Evolutionary conservation across 129 eudicot species (phyloP).

Genomic region (Lactuca saligna): DNA sequence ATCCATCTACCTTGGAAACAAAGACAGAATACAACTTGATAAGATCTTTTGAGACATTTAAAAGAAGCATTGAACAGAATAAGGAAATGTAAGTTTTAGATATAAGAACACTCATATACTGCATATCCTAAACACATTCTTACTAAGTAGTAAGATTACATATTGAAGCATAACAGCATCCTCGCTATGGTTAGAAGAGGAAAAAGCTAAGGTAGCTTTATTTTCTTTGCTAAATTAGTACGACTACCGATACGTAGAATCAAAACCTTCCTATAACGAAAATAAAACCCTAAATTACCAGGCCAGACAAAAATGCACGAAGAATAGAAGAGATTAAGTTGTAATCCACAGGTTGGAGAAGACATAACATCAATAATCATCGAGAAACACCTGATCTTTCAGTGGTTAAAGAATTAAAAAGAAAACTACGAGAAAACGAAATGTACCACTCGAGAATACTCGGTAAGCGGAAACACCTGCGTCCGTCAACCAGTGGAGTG

Average conservation of each 20-base stretch:
- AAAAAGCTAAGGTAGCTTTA: background rate
- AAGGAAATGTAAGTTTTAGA: background rate
- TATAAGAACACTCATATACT: background rate
- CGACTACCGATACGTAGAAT: too few species aligned
- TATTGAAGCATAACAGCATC: background rate
- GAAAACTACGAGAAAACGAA: background rate
- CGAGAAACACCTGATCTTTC: background rate
- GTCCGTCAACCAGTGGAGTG: too few species aligned
- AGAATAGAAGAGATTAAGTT: background rate
- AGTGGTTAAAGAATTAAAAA: background rate
- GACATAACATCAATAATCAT: too few species aligned
- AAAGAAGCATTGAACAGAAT: background rate
- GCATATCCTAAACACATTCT: background rate
- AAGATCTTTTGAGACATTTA: background rate
- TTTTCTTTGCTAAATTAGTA: too few species aligned
- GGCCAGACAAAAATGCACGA: constrained; percentile 4
- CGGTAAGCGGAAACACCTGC: too few species aligned
- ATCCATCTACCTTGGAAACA: constrained; percentile 53
- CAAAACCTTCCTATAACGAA: constrained; percentile 11
- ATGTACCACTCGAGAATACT: background rate
- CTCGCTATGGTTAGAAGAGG: background rate
- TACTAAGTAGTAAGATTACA: background rate
- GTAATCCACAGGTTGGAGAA: background rate
- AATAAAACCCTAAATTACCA: constrained; percentile 18
- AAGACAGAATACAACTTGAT: background rate